Conservation (phyloP, 2,329 filamentous ascomycete species). For the Ceratocystis eucalypticola region DNA sequence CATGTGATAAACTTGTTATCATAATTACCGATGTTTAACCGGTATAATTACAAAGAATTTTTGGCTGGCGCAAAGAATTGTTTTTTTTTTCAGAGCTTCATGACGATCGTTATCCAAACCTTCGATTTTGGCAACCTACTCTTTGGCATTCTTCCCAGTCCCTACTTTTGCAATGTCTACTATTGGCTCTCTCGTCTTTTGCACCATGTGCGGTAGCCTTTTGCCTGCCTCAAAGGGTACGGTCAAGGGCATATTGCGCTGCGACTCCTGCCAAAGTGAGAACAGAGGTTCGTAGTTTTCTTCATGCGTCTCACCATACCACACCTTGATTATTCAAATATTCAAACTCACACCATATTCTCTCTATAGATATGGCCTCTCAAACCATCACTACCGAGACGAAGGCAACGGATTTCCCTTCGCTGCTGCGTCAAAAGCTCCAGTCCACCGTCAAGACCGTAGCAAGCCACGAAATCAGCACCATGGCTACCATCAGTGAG, state of each 20-base stretch:
- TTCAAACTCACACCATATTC: constrained; percentile 16
- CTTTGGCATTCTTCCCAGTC: neutral
- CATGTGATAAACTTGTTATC: constrained; percentile 16
- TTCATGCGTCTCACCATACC: neutral
- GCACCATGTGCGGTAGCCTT: constrained; percentile 81
- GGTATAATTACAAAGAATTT: constrained; percentile 8
- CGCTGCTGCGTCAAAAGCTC: constrained; percentile 70
- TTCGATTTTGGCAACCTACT: too few species aligned
- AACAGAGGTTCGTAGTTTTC: constrained; percentile 52
- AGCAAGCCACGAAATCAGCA: constrained; percentile 62
- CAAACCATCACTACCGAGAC: constrained; percentile 69
- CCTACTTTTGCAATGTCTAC: constrained; percentile 53
- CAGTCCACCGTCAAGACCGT: constrained; percentile 72
- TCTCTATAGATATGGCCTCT: constrained; percentile 50
- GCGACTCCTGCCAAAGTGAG: constrained; percentile 72
- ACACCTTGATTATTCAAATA: neutral
- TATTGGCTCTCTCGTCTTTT: constrained; percentile 85
- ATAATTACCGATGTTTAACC: constrained; percentile 8
- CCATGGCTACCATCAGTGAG: constrained; percentile 52
- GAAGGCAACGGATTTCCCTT: constrained; percentile 85
- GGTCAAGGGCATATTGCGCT: constrained; percentile 60
- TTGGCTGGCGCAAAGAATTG: constrained; percentile 11
- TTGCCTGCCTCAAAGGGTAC: constrained; percentile 68
- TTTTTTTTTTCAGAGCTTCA: neutral
- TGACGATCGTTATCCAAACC: too few species aligned